Base-by-base conservation (phyloP, 495 filamentous ascomycete genomes). In the Podospora pseudoanserina region DNA sequence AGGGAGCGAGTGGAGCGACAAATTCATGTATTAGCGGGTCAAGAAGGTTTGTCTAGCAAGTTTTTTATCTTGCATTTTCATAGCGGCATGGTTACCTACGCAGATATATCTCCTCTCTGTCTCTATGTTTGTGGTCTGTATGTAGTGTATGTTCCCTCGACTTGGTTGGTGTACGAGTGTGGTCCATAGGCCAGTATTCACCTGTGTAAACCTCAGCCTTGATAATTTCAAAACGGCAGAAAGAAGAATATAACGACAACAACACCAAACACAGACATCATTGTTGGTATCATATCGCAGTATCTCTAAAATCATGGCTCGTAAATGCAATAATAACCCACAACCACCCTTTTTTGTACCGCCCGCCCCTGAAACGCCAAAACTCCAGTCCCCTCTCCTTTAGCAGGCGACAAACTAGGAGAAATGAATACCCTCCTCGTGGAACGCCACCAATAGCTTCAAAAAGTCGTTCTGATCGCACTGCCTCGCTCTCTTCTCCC, bases 381-480 rank as follows among this genome's bases (percentile, higher is more conserved):
- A 49, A 49, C 7, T 16, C 15, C 39, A 11, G 39, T 49, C 15
- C 15, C 39, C 5, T 49, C 13, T 16, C 18, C 39, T 49, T 6
- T 39, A 39, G 39, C 15, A 13, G 39, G 39, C 15, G 15, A 11
- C 15, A 16, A 13, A 49, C 26, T 80, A 96, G 65, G 87, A 91
- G 82, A 98, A 98, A 81, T 97, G 94, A 68, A 97, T 94, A 18
- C 92, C 92, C 74, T 97, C 92, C 67, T 92, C 86, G 76, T 97
- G 96, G 79, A 97, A 94, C 34, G 75, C 39, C 74, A 60, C 16
- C 32, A 86, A 78, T 26, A 87, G 70, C 57, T 78, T 79, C 76
- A 98, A 78, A 74, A 97, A 97, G 71, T 97, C 93, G 63, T 91
- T 91, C 78, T 97, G 92, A 75, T 97, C 93, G 69, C 92, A 93